Base-by-base conservation (phyloP, 768 basidiomycete species). In the Calvatia gigantea region DNA sequence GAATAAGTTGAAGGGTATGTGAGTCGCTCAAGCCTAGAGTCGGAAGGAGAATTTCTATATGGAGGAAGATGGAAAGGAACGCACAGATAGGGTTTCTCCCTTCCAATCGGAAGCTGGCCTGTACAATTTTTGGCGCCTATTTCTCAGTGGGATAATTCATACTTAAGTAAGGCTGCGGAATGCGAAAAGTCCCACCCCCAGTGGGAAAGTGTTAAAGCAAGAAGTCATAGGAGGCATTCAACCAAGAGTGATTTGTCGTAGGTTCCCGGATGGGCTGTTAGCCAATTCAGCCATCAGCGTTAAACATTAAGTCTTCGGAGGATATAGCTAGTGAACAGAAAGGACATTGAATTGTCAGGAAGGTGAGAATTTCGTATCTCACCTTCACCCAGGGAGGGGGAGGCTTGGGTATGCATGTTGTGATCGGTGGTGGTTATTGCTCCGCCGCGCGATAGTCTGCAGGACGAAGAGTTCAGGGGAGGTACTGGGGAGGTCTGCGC, bases 1-100 rank as follows among this genome's bases (percentile, higher is more conserved):
- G 66, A 5, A 78, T 43, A 19, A 19, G 31, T 32, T 52, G 51
- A 21, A 47, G 23, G n/a, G 19, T 32, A 39, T 53, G 39, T 2
- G 25, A 32, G 29, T n/a, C n/a, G n/a, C n/a, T n/a, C n/a, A n/a
- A n/a, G n/a, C n/a, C n/a, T n/a, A n/a, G n/a, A n/a, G n/a, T n/a
- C n/a, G n/a, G n/a, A n/a, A n/a, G n/a, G n/a, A n/a, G n/a, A n/a
- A n/a, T n/a, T n/a, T n/a, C n/a, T n/a, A n/a, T n/a, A n/a, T n/a
- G n/a, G n/a, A n/a, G n/a, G n/a, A n/a, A n/a, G n/a, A n/a, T n/a
- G n/a, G n/a, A n/a, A n/a, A n/a, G n/a, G n/a, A n/a, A n/a, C n/a
- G n/a, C n/a, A n/a, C n/a, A n/a, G n/a, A n/a, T n/a, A n/a, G n/a
- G n/a, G n/a, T 9, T 32, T 25, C 7, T 54, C 42, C 32, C 46